These are phyloP conservation scores for Phaffia australis DNA, from an alignment of 768 basidiomycete genomes.

Conservation along the genomic window DNA sequence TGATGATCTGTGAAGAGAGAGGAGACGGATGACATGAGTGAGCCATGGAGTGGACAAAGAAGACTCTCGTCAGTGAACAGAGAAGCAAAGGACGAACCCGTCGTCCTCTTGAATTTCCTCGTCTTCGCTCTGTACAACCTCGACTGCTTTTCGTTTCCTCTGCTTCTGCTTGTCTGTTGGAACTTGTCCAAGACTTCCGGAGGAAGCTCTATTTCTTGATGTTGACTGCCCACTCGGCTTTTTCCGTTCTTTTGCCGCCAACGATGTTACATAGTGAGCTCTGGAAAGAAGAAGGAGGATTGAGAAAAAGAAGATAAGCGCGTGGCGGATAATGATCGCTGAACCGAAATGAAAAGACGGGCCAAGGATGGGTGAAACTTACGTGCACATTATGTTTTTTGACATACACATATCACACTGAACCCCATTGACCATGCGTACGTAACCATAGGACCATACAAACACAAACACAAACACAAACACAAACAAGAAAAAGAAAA, in stretches of 20 bases:
- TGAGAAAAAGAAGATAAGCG: constrained; percentile 38
- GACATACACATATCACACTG: constrained; percentile 61
- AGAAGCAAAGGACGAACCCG: too few species aligned
- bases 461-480: too few species aligned
- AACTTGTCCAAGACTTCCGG: not conserved
- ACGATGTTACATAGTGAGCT: constrained; percentile 30
- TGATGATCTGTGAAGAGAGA: too few species aligned
- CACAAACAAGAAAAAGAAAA: too few species aligned
- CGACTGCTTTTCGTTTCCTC: too few species aligned
- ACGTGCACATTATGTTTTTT: constrained; percentile 91
- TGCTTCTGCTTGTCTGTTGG: not conserved
- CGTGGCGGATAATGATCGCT: constrained; percentile 22
- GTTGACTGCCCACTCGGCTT: constrained; percentile 19
- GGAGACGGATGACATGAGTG: too few species aligned
- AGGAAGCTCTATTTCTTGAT: not conserved
- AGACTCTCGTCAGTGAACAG: too few species aligned
- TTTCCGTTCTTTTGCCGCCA: constrained; percentile 17
- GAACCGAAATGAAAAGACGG: constrained; percentile 37
- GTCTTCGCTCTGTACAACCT: too few species aligned
- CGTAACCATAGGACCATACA: too few species aligned
- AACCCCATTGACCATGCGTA: too few species aligned
- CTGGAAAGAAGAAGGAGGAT: constrained; percentile 37
- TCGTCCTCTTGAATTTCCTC: too few species aligned
- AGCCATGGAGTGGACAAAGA: too few species aligned
- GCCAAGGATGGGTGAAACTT: constrained; percentile 44